phyloP scores from a whole-genome alignment of 441 rosid species.

The Gossypium schwendimanii region DNA sequence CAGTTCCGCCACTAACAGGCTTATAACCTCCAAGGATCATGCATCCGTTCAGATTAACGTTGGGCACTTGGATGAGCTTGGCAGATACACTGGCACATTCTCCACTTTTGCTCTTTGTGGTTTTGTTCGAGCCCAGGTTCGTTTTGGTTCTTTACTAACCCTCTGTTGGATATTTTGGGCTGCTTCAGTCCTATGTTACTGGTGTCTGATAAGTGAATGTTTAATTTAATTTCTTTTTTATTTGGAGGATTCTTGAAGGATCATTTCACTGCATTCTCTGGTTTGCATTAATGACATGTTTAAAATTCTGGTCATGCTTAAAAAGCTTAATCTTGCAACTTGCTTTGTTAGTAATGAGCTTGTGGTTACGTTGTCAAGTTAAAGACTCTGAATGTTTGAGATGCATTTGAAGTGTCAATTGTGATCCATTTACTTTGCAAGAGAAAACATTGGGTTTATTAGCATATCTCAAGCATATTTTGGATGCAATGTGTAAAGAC shows the following conservation, averaged over 20 bases:
- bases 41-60: constrained; percentile 83
- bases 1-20: constrained; percentile 88
- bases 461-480: background rate
- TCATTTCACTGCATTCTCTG: too few relatives aligned
- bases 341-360: background rate
- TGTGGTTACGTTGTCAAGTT: background rate
- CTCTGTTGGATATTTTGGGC: background rate
- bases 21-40: constrained; percentile 89
- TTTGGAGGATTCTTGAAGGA: too few relatives aligned
- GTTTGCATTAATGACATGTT: too few relatives aligned
- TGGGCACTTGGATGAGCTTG: constrained; percentile 76
- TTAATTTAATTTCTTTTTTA: too few relatives aligned
- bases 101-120: constrained; percentile 84
- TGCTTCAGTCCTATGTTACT: background rate
- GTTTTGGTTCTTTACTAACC: background rate
- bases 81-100: constrained; percentile 61
- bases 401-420: background rate
- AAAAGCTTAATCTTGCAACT: too few relatives aligned
- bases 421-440: too few relatives aligned
- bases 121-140: constrained; percentile 31
- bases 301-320: background rate
- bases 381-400: background rate
- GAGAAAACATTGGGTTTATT: background rate
- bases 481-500: too few relatives aligned
- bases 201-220: too few relatives aligned